Base-by-base conservation (phyloP, 2,329 filamentous ascomycete genomes). In the Rhynchosporium agropyri region DNA sequence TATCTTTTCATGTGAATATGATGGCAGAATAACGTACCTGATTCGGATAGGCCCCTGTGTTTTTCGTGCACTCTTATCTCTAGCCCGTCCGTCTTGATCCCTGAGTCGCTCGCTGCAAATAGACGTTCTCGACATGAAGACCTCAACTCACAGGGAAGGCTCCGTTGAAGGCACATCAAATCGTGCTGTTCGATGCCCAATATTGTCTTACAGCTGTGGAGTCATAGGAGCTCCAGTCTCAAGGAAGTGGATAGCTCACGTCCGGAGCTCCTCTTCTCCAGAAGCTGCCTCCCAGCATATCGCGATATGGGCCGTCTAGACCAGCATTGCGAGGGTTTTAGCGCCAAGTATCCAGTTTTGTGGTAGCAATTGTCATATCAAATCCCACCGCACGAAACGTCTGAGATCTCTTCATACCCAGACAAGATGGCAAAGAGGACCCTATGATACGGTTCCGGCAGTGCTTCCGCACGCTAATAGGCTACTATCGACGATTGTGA, bases 131-230 rank as follows among this genome's bases (percentile, higher is more conserved):
- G 49, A n/a, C 33, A 36, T 29, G 28, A 54, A 45, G n/a, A 53
- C 50, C 36, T 38, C 50, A 40, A 33, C 33, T 40, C 8, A 51
- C 13, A 51, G 13, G 26, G 12, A 26, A 43, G 51, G 51, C 53
- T 56, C 53, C 53, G 13, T 42, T 56, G 29, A 12, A 12, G 36
- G 9, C 8, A 15, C 50, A 38, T 13, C 42, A 13, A 31, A 5
- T 36, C 15, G 20, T 40, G 36, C 26, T 58, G 20, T 63, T 64
- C 55, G 61, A 57, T 64, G 62, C 62, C 57, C 60, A 62, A 64
- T 31, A 20, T 38, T 62, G 61, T 58, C 62, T 59, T 57, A 43
- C 12, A 58, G 62, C n/a, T 55, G 60, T 66, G 64, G 62, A 20
- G 38, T n/a, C 53, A 20, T 31, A 28, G 20, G 33, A 31, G 31